A percentile compares a stretch with the other conserved stretches of the same genome.
phyloP scores from a whole-genome alignment of 2,329 filamentous ascomycete species.

The Arthroderma sp. region DNA sequence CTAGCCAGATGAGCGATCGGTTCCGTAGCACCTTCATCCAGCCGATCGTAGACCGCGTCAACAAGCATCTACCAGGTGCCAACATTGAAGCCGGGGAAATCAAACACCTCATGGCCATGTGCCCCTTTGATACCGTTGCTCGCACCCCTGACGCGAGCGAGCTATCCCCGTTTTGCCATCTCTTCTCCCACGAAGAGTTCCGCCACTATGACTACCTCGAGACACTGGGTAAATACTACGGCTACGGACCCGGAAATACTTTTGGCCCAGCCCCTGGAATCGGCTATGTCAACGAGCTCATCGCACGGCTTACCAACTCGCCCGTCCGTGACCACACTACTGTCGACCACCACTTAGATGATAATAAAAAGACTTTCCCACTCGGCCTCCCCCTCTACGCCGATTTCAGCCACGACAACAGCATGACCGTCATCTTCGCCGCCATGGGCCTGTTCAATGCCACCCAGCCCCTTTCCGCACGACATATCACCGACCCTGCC shows the following conservation, averaged over 20 bases:
- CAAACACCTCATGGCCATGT: conserved; percentile 74
- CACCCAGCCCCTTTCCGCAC: conserved; percentile 44
- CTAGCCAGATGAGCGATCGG: not conserved
- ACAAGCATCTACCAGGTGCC: conserved; percentile 54
- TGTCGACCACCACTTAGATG: conserved; percentile 67
- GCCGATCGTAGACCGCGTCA: conserved; percentile 56
- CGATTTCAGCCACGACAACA: conserved; percentile 87
- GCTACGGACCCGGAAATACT: conserved; percentile 61
- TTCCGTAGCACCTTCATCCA: conserved; percentile 56
- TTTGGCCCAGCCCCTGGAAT: conserved; percentile 76
- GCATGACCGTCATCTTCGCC: conserved; percentile 63
- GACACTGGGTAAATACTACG: conserved; percentile 73
- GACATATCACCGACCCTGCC: conserved; percentile 36
- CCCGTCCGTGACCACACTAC: conserved; percentile 61
- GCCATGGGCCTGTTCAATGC: conserved; percentile 67
- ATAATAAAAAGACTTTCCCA: conserved; percentile 57
- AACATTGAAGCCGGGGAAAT: conserved; percentile 52
- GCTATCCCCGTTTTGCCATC: conserved; percentile 59
- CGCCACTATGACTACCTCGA: conserved; percentile 67
- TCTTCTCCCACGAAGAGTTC: conserved; percentile 69
- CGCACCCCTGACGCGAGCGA: conserved; percentile 36
- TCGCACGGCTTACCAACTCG: conserved; percentile 60
- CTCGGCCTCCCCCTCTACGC: conserved; percentile 59
- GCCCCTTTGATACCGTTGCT: conserved; percentile 71
- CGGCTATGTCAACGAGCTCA: conserved; percentile 76